Conservation (phyloP, 331 rosid species). For the Rosa hybrid region DNA sequence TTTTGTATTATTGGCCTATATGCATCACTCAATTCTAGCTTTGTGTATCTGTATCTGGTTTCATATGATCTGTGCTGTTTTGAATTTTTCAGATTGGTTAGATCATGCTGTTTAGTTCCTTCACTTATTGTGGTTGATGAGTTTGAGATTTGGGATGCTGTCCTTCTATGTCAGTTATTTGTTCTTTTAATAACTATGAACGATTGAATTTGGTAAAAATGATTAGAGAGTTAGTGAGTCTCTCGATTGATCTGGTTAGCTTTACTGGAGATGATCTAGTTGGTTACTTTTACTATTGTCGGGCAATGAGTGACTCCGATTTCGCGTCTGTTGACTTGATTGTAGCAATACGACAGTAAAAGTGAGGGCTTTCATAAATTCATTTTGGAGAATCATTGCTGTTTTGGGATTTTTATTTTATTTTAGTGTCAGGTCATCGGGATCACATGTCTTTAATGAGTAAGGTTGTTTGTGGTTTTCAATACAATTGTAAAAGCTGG, state of each 20-base stretch:
- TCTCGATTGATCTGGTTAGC: background rate
- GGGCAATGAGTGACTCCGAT: background rate
- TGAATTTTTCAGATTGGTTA: constrained; percentile 16
- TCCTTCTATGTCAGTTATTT: background rate
- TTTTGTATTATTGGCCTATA: background rate
- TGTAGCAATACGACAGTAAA: background rate
- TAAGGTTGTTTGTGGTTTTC: background rate
- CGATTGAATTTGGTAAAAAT: background rate
- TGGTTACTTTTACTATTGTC: background rate
- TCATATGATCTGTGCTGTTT: constrained; percentile 10
- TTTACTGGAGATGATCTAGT: background rate
- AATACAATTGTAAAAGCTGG: background rate
- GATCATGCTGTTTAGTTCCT: constrained; percentile 1
- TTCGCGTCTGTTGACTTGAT: background rate
- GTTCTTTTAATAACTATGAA: background rate
- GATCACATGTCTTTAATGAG: background rate
- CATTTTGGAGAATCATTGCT: background rate
- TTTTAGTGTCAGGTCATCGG: background rate
- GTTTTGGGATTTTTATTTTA: background rate
- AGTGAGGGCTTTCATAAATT: background rate
- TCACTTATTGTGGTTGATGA: background rate
- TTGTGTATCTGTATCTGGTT: background rate
- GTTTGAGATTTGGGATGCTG: background rate
- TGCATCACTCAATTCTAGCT: background rate
- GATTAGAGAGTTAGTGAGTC: background rate